Evolutionary conservation across 345 rosid genomes (phyloP), one percentile per base, ranked within the genome.

Genomic region (Aethionema arabicum): DNA sequence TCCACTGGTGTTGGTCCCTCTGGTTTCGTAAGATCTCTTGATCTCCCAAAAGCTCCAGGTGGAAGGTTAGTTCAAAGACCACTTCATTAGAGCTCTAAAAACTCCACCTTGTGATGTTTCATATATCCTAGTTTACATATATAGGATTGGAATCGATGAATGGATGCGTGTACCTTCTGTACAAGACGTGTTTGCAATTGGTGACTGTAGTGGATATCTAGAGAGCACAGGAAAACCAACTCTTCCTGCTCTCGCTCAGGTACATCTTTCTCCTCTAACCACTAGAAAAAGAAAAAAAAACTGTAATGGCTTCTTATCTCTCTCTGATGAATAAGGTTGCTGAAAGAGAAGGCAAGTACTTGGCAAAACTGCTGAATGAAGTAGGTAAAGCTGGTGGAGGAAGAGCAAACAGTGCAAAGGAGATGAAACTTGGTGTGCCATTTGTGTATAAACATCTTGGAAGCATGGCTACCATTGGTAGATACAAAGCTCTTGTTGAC

Each of bases 171-270:
- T 90, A 72, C 91, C 96, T 30, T 74, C 90, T 21, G 75, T 78
- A 65, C 76, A 80, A 71, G 97, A 93, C 74, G 81, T 85, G 61
- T 90, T 87, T 63, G 81, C 99, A 11, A 83, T 90, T 63, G 99
- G 97, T 51, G 99, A 93, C 77, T 93, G 97, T 80, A 81, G 97
- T 55, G 99, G 96, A 51, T 90, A 85, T 80, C 80, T 90, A 5
- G 99, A 90, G 56, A 77, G 71, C 70, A 90, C 95, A 4, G 95
- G 95, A 47, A 90, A 75, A 76, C 84, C 81, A 0, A 87, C 83
- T 11, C 99, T 93, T 65, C 99, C 99, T 16, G 97, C 98, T 70
- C 75, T 93, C 66, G 99, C 99, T 7, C 97, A 90, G 84, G 97
- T 83, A 47, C 66, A 55, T 27, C 5, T 6, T 15, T 35, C 12